Percentiles rank a stretch among this genome's conserved stretches.
These are phyloP conservation scores for Coriaria nepalensis DNA, from an alignment of 306 rosid species.

Conservation along the genomic window DNA sequence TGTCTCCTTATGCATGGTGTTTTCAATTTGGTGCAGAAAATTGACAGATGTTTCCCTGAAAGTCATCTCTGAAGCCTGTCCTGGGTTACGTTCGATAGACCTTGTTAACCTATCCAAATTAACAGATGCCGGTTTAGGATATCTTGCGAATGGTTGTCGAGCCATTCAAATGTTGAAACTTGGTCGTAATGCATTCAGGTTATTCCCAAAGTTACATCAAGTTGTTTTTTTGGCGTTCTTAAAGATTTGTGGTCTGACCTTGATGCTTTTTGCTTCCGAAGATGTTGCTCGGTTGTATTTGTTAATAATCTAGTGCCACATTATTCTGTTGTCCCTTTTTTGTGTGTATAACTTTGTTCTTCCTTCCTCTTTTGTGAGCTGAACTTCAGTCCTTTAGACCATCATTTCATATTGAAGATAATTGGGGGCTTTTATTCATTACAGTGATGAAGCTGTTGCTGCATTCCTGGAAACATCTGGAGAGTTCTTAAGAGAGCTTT, in stretches of 20 bases:
- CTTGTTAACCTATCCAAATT: conserved; percentile 39
- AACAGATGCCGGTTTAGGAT: conserved; percentile 44
- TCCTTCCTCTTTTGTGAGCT: too few relatives aligned
- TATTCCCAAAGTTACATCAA: conserved; percentile 1
- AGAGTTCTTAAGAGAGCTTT: conserved; percentile 47
- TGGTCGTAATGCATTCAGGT: conserved; percentile 63
- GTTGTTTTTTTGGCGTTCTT: conserved; percentile 5
- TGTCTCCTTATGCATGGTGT: conserved; percentile 10
- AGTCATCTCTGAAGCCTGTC: conserved; percentile 50
- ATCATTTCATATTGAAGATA: too few relatives aligned
- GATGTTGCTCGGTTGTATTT: too few relatives aligned
- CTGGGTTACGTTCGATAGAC: conserved; percentile 40
- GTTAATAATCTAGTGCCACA: too few relatives aligned
- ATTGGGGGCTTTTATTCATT: conserved; percentile 14
- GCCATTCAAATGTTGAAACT: conserved; percentile 45
- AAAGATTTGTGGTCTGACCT: not conserved
- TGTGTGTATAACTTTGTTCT: too few relatives aligned
- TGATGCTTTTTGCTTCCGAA: not conserved
- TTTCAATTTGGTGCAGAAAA: conserved; percentile 42
- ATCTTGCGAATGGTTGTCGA: conserved; percentile 54
- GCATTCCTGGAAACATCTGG: conserved; percentile 61
- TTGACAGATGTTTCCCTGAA: conserved; percentile 58
- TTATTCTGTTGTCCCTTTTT: too few relatives aligned
- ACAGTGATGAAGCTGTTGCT: conserved; percentile 77
- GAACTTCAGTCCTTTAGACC: too few relatives aligned